Evolutionary conservation across 768 basidiomycete genomes (phyloP), one percentile per base, ranked within the genome.

Genomic region (Dendrothele bispora): DNA sequence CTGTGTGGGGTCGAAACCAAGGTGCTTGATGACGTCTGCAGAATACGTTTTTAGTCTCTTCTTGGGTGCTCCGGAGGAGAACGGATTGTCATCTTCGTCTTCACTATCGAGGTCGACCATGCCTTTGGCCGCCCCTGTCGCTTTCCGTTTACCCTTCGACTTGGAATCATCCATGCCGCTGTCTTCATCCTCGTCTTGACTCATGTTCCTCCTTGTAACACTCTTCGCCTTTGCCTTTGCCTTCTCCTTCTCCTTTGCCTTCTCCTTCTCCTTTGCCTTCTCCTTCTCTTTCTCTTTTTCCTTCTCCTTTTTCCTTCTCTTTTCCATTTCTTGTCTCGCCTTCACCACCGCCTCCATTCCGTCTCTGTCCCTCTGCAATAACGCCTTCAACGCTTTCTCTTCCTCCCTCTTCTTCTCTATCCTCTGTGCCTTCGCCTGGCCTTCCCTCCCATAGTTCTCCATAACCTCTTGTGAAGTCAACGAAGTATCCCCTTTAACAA

Each of bases 1-100:
- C 7, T 72, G 58, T 2, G 82, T 79, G 21, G 91, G 91, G 64
- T 93, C 88, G 50, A 92, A 93, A 2, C 91, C 91, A 3, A 93
- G 70, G 4, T 77, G 71, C 58, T 84, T 84, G 58, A 93, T 80
- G 20, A 87, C 63, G 41, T 71, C 70, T 1, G 84, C 82, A 30
- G 84, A 83, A 61, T 86, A 92, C 2, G 79, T 75, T 37, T 65
- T 70, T 32, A 10, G 30, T 58, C 75, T 80, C 40, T 55, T 55
- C 36, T 64, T 50, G 27, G 48, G 39, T 17, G 48, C 43, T 26
- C 53, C 37, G 8, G n/a, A 7, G 25, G n/a, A n/a, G n/a, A n/a
- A n/a, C n/a, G n/a, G n/a, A n/a, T n/a, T n/a, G n/a, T n/a, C n/a
- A n/a, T n/a, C n/a, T n/a, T n/a, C n/a, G n/a, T n/a, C n/a, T n/a